Evolutionary conservation across 768 basidiomycete species (phyloP).

Genomic region (Thelephora ganbajun): DNA sequence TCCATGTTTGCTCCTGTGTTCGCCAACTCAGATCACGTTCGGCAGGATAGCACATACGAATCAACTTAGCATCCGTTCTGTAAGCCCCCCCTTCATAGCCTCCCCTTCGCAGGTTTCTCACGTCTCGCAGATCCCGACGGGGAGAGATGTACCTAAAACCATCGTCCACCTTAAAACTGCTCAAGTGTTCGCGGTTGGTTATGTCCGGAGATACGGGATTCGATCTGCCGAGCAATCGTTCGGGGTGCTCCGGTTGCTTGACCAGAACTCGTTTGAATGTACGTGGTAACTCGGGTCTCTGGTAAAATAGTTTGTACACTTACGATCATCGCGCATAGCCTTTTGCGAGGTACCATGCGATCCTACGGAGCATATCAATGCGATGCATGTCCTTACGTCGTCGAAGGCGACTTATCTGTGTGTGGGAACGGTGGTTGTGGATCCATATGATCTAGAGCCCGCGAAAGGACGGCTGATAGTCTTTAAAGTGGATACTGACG

Average conservation of each 20-base stretch:
- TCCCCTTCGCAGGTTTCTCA: not conserved
- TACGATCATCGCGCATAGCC: not conserved
- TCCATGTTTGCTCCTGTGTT: conserved; percentile 23
- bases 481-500: conserved; percentile 25
- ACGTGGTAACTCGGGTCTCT: not conserved
- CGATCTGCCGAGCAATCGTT: not conserved
- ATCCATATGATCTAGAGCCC: conserved; percentile 17
- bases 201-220: not conserved
- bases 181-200: conserved; percentile 1
- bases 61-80: not conserved
- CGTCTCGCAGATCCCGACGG: not conserved
- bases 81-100: not conserved
- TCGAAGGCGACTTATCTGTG: conserved; percentile 15
- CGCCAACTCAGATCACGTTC: conserved; percentile 6
- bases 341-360: not conserved
- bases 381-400: not conserved
- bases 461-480: conserved; percentile 48
- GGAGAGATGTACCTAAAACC: not conserved
- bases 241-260: not conserved
- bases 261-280: not conserved
- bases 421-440: conserved; percentile 24
- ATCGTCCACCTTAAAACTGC: not conserved
- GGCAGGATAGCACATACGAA: not conserved
- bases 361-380: not conserved
- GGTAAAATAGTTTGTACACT: not conserved